phyloP scores from a whole-genome alignment of 305 asterid species.

The Petunia hybrid region DNA sequence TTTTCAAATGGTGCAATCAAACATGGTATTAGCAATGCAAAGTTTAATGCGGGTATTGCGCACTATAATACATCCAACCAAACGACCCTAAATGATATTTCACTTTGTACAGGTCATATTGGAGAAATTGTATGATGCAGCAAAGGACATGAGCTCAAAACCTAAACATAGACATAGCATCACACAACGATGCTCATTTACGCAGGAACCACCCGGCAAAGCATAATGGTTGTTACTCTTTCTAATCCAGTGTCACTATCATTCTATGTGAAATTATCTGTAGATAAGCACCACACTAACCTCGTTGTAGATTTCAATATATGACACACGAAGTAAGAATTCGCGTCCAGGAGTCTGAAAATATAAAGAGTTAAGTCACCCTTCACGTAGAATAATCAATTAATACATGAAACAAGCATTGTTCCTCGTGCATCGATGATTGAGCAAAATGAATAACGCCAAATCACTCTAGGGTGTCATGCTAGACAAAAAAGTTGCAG shows the following conservation, averaged over 20 bases:
- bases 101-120: not conserved
- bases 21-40: too few species aligned
- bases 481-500: not conserved
- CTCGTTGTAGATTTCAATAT: conserved; percentile 98
- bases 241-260: conserved; percentile 17
- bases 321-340: conserved; percentile 95
- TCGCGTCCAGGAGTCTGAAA: conserved; percentile 98
- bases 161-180: conserved; percentile 20
- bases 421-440: conserved; percentile 2
- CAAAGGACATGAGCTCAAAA: conserved; percentile 17
- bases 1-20: too few species aligned
- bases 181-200: not conserved
- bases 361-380: conserved; percentile 17
- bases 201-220: not conserved
- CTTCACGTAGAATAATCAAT: conserved; percentile 4
- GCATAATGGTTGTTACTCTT: conserved; percentile 5
- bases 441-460: conserved; percentile 10
- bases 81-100: not conserved
- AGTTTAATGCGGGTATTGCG: too few species aligned
- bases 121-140: conserved; percentile 24
- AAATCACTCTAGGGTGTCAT: conserved; percentile 25
- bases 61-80: too few species aligned
- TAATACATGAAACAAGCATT: conserved; percentile 12
- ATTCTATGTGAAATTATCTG: conserved; percentile 20
- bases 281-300: conserved; percentile 49